Conservation (phyloP, 2,329 filamentous ascomycete genomes). For the Xylariaceae sp. region DNA sequence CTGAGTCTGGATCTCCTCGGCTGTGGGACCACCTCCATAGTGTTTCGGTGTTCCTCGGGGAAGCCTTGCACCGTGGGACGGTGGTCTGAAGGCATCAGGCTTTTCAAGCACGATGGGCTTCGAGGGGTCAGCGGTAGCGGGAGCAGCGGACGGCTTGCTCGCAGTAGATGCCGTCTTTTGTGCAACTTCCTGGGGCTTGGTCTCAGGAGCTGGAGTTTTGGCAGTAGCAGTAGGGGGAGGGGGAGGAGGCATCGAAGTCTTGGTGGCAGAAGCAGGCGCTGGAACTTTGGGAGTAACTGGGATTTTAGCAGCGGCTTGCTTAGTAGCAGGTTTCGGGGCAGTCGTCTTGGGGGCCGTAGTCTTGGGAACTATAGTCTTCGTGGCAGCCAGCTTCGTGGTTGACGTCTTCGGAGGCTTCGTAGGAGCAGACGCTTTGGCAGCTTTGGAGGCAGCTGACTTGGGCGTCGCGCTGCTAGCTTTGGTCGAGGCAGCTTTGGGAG, state of each 20-base stretch:
- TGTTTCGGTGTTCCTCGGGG: conserved; percentile 52
- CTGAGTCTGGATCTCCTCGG: conserved; percentile 63
- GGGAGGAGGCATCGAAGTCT: conserved; percentile 2
- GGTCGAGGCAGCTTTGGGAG: conserved; percentile 10
- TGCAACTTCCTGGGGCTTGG: not conserved
- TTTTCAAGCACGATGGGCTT: conserved; percentile 76
- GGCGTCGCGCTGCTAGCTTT: conserved; percentile 14
- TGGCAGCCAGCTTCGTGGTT: conserved; percentile 1
- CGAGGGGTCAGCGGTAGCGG: conserved; percentile 23
- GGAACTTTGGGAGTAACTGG: not conserved
- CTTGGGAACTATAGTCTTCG: conserved; percentile 3
- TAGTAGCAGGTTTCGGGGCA: conserved; percentile 1
- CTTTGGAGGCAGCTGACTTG: conserved; percentile 11
- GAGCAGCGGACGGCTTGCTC: conserved; percentile 1
- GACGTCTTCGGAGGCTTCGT: conserved; percentile 16
- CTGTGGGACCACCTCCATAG: conserved; percentile 70
- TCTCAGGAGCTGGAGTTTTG: conserved; percentile 4
- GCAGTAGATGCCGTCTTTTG: conserved; percentile 5
- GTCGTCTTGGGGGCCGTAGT: conserved; percentile 6
- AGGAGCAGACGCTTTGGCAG: conserved; percentile 19
- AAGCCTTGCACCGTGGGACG: conserved; percentile 76
- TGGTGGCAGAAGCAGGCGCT: conserved; percentile 2
- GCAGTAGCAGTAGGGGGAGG: not conserved
- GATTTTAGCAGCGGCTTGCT: too few species aligned
- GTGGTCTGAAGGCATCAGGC: conserved; percentile 84